Base-by-base conservation (phyloP, 176 grass and related monocot genomes). In the Cenchrus americanus region DNA sequence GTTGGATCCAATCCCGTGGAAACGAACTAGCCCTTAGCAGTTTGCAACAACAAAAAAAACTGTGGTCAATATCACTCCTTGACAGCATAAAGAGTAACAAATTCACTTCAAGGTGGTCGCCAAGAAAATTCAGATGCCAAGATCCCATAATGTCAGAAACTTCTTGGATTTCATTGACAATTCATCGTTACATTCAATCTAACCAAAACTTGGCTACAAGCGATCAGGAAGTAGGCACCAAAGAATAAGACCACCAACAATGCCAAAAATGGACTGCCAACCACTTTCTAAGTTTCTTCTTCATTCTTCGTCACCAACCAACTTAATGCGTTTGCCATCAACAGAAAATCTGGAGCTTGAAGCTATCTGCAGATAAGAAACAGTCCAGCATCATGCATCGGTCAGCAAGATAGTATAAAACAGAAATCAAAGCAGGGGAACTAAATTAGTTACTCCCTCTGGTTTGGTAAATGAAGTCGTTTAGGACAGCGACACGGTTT, bases 281-380 rank as follows among this genome's bases (percentile, higher is more conserved):
- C 54, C 23, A 65, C 4, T 53, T 22, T 72, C 78, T 71, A 90
- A 14, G 76, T 69, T 71, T 86, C 75, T 46, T 80, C 76, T 63
- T 85, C 67, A 66, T 79, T 76, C 57, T 90, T 90, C 10, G 37
- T 52, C 2, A 44, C 86, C 83, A 99, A 44, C 86, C 83, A 99
- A 82, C 62, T 58, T 86, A 74, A 99, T 69, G 75, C 34, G 86
- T 69, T 94, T 96, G 79, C 91, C 74, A 60, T 99, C 85, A 67
- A 99, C 71, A 59, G 80, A 54, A 89, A 99, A 92, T 44, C 70
- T 84, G 48, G 91, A 96, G 75, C 89, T 96, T 23, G 86, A 94
- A 84, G 79, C 76, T 83, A 99, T 79, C 96, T 99, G 91, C 40
- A 83, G 81, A 80, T 15, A 88, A 88, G 10, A 15, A 94, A 66